Evolutionary conservation across 805 yeast species (phyloP).

Genomic region (Saccharomyces kudriavzevii): DNA sequence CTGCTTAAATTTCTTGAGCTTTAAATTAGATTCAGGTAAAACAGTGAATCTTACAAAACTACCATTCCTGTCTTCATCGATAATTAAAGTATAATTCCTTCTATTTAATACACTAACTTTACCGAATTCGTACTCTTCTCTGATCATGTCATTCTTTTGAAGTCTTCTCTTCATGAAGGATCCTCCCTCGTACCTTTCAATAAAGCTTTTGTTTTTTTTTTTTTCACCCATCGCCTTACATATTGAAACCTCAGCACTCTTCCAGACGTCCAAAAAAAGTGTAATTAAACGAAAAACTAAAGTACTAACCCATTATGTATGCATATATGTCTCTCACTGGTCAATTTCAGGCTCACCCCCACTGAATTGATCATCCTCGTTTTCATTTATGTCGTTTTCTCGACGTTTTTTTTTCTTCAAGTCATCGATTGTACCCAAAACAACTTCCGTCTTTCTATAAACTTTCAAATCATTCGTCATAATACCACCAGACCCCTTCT

Average conservation of each 20-base stretch:
- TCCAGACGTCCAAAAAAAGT: background rate
- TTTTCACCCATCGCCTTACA: background rate
- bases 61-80: background rate
- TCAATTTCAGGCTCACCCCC: background rate
- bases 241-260: background rate
- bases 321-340: background rate
- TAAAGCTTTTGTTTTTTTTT: background rate
- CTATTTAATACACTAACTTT: background rate
- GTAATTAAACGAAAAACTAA: background rate
- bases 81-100: background rate
- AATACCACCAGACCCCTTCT: constrained; percentile 41
- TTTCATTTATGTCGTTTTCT: background rate
- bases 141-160: background rate
- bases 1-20: background rate
- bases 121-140: background rate
- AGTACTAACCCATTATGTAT: background rate
- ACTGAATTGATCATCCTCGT: constrained; percentile 18
- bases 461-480: constrained; percentile 35
- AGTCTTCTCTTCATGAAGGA: no score
- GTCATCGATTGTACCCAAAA: constrained; percentile 51
- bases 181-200: background rate
- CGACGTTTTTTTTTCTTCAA: constrained; percentile 26
- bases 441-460: constrained; percentile 59
- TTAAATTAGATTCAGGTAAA: background rate
- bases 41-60: background rate